These are phyloP conservation scores for Arachnomyces sp. DNA, from an alignment of 2,329 filamentous ascomycete species.

Conservation along the genomic window DNA sequence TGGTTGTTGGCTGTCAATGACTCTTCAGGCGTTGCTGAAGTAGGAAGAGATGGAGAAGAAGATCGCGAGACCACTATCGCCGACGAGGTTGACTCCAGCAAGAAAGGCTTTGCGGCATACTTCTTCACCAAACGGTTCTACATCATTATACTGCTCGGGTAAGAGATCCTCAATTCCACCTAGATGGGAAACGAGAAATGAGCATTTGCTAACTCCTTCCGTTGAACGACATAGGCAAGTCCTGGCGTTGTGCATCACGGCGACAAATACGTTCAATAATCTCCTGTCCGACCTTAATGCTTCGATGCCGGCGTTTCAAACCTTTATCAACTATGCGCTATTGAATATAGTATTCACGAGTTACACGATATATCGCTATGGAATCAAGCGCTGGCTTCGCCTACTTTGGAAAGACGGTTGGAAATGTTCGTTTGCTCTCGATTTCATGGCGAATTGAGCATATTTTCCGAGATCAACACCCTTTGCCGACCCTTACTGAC, in stretches of 20 bases:
- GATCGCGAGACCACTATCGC: constrained; percentile 19
- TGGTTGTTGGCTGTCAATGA: constrained; percentile 15
- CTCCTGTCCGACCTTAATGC: constrained; percentile 62
- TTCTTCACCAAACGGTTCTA: constrained; percentile 82
- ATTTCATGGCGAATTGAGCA: background rate
- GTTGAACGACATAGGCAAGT: constrained; percentile 52
- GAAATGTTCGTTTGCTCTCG: constrained; percentile 55
- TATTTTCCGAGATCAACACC: background rate
- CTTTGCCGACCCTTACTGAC: background rate
- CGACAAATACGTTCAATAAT: constrained; percentile 81
- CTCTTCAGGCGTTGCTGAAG: constrained; percentile 12
- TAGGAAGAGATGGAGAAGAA: constrained; percentile 12
- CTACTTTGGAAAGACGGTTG: constrained; percentile 68
- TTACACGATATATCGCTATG: constrained; percentile 72
- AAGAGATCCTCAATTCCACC: constrained; percentile 21
- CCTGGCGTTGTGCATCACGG: constrained; percentile 81
- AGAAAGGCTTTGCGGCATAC: constrained; percentile 57
- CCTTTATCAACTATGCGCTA: constrained; percentile 87
- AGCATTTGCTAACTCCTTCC: constrained; percentile 9
- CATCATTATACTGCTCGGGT: constrained; percentile 69
- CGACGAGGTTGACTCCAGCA: constrained; percentile 33
- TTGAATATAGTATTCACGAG: constrained; percentile 75
- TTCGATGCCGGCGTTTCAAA: constrained; percentile 90
- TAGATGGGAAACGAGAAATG: background rate
- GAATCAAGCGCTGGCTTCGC: constrained; percentile 60